Evolutionary conservation across 306 rosid species (phyloP), one percentile per base, ranked within the genome.

Genomic region (Abrus precatorius): DNA sequence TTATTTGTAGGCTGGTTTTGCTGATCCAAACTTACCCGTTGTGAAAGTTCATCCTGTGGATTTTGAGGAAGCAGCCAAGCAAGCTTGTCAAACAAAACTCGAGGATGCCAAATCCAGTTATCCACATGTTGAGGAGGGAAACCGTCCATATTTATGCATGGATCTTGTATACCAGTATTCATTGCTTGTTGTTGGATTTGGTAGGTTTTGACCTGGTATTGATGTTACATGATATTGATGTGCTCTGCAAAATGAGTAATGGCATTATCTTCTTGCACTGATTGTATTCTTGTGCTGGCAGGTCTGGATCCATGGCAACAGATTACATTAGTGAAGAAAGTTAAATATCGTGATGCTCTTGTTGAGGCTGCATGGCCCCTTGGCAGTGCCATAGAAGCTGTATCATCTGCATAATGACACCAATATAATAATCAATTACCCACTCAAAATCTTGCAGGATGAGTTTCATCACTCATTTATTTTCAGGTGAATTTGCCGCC

Each of bases 281-380:
- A 36, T 62, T 52, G 64, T 8, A 62, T 61, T 45, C 80, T 13
- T 73, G 47, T 82, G 7, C 55, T 60, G 66, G 53, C 90, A 94
- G 97, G 96, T 68, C 81, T 94, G 44, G 88, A 92, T 84, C 98
- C 94, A 4, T 82, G 90, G 92, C 97, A 94, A 59, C 83, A 92
- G 77, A 92, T 94, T 40, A 94, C 93, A 1, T 83, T 94, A 89
- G 98, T 94, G 89, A 94, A 92, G 87, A 50, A 91, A 83, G 94
- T 94, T 50, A 73, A 90, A 78, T 94, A 92, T 77, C 84, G 74
- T 0, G 88, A 89, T 20, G 78, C 92, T 83, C 84, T 89, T 77
- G 97, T 94, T 74, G 98, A 94, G 86, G 98, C 98, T 44, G 98
- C 98, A 60, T 92, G 99, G 99, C 99, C 99, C 48, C 87, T 95